Evolutionary conservation across 768 basidiomycete species (phyloP).

Genomic region (Termitomyces eurrhizus): DNA sequence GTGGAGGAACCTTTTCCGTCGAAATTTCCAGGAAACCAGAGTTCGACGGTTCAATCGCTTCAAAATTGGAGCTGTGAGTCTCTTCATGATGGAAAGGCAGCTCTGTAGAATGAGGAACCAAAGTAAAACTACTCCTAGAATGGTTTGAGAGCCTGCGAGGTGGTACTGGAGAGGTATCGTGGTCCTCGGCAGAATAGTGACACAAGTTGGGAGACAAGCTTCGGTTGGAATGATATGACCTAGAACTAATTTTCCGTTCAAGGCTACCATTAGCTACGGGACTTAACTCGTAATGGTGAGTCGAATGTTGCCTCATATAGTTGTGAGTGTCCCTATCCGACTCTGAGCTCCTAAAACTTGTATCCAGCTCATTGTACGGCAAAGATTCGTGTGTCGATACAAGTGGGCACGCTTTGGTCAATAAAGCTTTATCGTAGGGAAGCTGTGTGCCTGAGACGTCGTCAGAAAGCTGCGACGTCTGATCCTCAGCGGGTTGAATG

Average conservation of each 20-base stretch:
- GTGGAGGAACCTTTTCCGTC: conserved; percentile 18
- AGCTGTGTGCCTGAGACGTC: background rate
- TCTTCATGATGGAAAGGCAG: background rate
- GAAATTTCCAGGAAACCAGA: background rate
- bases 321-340: conserved; percentile 3
- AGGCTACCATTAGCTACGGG: background rate
- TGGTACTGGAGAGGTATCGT: background rate
- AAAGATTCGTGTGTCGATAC: background rate
- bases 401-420: background rate
- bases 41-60: background rate
- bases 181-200: conserved; percentile 27
- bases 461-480: background rate
- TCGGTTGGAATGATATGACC: conserved; percentile 6
- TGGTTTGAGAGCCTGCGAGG: conserved; percentile 20
- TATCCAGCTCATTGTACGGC: conserved; percentile 1
- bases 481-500: conserved; percentile 29
- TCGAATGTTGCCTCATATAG: background rate
- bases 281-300: background rate
- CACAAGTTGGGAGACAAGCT: conserved; percentile 24
- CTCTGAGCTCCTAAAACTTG: conserved; percentile 5
- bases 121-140: conserved; percentile 3
- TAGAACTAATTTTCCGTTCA: background rate
- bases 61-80: background rate
- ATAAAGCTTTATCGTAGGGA: background rate
- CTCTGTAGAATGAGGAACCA: conserved; percentile 1